Evolutionary conservation across 352 stramenopile genomes (phyloP).

Genomic region (Globisporangium ultimum): DNA sequence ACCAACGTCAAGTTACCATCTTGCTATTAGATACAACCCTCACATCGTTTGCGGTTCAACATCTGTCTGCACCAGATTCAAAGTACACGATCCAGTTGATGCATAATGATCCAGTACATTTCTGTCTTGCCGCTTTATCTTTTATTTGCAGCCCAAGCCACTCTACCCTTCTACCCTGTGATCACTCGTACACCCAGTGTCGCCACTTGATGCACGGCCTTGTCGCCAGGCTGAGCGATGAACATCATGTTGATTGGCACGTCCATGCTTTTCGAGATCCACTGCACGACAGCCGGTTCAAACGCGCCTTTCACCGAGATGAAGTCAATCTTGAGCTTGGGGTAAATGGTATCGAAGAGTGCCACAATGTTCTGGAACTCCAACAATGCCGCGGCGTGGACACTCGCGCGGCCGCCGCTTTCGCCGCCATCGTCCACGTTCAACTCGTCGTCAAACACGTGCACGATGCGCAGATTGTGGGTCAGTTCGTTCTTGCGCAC

Average conservation of each 20-base stretch:
- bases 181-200: conserved; percentile 76
- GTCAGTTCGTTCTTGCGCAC: conserved; percentile 86
- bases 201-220: conserved; percentile 64
- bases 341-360: conserved; percentile 86
- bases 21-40: no score
- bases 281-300: conserved; percentile 68
- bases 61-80: no score
- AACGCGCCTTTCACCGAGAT: conserved; percentile 56
- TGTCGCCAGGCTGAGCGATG: conserved; percentile 77
- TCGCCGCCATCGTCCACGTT: conserved; percentile 10
- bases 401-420: not conserved
- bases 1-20: no score
- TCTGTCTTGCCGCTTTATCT: not conserved
- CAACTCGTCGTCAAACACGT: conserved; percentile 45
- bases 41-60: no score
- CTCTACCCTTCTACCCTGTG: conserved; percentile 31
- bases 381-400: conserved; percentile 2
- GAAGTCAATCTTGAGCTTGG: conserved; percentile 80
- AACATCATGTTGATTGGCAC: conserved; percentile 89
- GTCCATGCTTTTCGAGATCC: conserved; percentile 61
- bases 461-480: conserved; percentile 79
- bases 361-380: conserved; percentile 35
- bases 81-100: not conserved
- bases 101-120: not conserved
- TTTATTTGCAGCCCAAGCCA: not conserved